Conservation (phyloP, 805 yeast genomes). For the Yarrowia hollandica region DNA sequence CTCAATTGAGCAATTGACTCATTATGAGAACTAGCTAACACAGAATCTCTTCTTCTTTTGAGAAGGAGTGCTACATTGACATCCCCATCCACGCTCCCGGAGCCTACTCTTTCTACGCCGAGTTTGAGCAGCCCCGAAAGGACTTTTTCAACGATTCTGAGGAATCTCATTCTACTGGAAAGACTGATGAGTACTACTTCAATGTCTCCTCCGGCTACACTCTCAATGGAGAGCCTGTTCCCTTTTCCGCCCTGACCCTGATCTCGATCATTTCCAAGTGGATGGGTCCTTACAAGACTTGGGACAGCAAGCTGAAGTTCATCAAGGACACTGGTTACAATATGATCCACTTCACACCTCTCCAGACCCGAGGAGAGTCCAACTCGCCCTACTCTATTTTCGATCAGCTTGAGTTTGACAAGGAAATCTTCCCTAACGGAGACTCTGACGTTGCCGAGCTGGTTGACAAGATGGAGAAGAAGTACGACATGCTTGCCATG, state of each 20-base stretch:
- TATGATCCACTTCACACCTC: conserved; percentile 94
- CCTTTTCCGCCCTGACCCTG: conserved; percentile 75
- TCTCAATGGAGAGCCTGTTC: conserved; percentile 52
- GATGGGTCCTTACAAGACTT: conserved; percentile 68
- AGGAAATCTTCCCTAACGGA: conserved; percentile 55
- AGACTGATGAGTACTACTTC: conserved; percentile 51
- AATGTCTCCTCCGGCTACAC: conserved; percentile 76
- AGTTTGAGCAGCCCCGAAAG: conserved; percentile 48
- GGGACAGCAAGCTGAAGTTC: conserved; percentile 66
- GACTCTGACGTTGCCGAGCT: conserved; percentile 55
- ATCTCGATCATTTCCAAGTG: conserved; percentile 89
- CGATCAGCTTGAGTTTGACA: conserved; percentile 82
- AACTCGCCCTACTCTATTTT: conserved; percentile 90
- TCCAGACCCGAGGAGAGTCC: conserved; percentile 85
- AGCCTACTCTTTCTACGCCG: conserved; percentile 69
- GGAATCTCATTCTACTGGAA: not conserved
- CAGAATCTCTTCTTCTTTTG: conserved; percentile 56
- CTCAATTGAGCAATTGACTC: conserved; percentile 16
- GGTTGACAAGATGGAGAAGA: conserved; percentile 51
- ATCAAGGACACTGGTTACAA: conserved; percentile 80
- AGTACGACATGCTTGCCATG: conserved; percentile 67
- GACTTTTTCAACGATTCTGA: conserved; percentile 32
- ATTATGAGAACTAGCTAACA: conserved; percentile 31
- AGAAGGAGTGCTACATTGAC: conserved; percentile 59
- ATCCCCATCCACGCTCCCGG: conserved; percentile 73